Evolutionary conservation across 163 green algal genomes (phyloP).

Genomic region (Chlamydomonas reinhardtii): DNA sequence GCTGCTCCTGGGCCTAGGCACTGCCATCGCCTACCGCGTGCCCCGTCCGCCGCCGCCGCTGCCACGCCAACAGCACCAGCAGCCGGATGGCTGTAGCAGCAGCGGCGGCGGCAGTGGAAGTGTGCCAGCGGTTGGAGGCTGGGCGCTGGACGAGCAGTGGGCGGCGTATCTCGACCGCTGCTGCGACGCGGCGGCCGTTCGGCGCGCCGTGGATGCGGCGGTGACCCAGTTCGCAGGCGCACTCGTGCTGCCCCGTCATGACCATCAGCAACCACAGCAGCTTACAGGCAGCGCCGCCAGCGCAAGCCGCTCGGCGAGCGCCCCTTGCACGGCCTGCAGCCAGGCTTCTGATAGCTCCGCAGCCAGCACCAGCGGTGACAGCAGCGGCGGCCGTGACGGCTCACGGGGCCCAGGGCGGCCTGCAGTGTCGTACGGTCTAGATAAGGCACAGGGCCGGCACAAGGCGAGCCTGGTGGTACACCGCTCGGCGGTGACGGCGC

Average conservation of each 20-base stretch:
- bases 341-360: too few species aligned
- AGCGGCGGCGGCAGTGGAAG: too few species aligned
- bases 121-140: neutral
- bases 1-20: slow-evolving; percentile 27
- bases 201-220: neutral
- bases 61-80: too few species aligned
- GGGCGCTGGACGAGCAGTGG: slow-evolving; percentile 25
- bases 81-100: too few species aligned
- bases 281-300: too few species aligned
- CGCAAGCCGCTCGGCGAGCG: too few species aligned
- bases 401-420: neutral
- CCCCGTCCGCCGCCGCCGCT: neutral
- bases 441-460: slow-evolving; percentile 13
- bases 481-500: neutral
- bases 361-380: too few species aligned
- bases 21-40: slow-evolving; percentile 2
- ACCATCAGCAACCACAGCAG: neutral
- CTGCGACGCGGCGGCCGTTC: slow-evolving; percentile 14
- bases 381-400: too few species aligned
- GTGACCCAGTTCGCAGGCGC: neutral
- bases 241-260: neutral
- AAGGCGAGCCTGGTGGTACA: slow-evolving; percentile 15
- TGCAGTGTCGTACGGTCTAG: slow-evolving; percentile 12
- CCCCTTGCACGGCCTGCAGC: too few species aligned
- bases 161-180: neutral